Percentiles rank a stretch among this genome's conserved stretches.
These are phyloP conservation scores for Aspergillus niger DNA, from an alignment of 2,329 filamentous ascomycete species.

Conservation along the genomic window DNA sequence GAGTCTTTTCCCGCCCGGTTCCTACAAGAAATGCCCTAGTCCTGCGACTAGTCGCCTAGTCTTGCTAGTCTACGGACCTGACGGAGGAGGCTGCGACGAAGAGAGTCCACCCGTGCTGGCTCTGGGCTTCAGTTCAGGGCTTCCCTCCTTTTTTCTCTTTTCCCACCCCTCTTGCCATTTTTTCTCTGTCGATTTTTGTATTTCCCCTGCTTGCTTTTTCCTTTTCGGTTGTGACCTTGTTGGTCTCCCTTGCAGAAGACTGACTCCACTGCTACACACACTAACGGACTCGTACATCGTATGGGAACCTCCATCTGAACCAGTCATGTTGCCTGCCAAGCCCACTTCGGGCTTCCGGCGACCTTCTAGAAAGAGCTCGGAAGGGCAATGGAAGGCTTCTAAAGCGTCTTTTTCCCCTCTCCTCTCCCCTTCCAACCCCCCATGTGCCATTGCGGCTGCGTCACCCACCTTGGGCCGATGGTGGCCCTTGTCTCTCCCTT, in stretches of 20 bases:
- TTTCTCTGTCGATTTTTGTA: background rate
- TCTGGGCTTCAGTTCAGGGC: background rate
- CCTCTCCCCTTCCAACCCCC: background rate
- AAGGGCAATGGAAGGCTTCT: conserved; percentile 21
- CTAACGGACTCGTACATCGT: conserved; percentile 21
- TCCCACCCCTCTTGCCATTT: background rate
- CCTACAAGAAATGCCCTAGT: conserved; percentile 12
- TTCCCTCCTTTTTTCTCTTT: background rate
- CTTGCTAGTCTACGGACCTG: conserved; percentile 18
- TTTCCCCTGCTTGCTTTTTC: conserved; percentile 7
- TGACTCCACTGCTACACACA: conserved; percentile 19
- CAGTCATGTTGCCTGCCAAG: conserved; percentile 17
- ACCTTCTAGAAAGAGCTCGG: conserved; percentile 25
- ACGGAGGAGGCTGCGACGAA: conserved; percentile 18
- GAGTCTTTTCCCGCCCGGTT: conserved; percentile 2
- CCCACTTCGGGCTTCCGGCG: conserved; percentile 20
- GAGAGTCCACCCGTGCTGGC: conserved; percentile 10
- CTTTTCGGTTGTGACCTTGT: conserved; percentile 6
- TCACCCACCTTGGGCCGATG: conserved; percentile 17
- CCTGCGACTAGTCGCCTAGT: conserved; percentile 17
- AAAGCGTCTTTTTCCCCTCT: conserved; percentile 5
- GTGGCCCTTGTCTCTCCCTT: conserved; percentile 14
- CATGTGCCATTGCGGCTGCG: conserved; percentile 20
- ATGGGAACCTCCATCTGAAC: background rate
- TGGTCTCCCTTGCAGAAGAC: conserved; percentile 10